A percentile compares a stretch with the other conserved stretches of the same genome.
Conservation (phyloP, 192 early-diverging fungal species). For the Anaeromyces robustus region DNA sequence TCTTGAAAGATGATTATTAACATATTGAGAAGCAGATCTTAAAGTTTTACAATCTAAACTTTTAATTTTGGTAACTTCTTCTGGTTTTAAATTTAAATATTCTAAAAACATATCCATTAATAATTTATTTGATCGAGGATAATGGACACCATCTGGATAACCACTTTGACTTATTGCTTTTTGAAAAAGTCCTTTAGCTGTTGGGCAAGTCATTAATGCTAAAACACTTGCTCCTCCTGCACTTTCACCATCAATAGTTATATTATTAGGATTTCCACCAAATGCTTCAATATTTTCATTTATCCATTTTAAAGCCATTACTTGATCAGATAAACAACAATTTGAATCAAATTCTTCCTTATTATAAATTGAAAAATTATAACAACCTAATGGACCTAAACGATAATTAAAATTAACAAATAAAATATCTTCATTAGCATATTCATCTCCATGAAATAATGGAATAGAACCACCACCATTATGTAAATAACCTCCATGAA, state of each 20-base stretch:
- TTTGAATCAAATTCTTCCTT: conserved; percentile 8
- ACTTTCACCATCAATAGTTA: conserved; percentile 32
- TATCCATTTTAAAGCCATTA: conserved; percentile 34
- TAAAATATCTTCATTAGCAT: too few relatives aligned
- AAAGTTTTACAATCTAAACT: background rate
- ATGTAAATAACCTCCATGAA: conserved; percentile 38
- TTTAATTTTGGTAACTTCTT: background rate
- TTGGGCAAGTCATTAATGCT: background rate
- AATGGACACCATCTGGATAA: background rate
- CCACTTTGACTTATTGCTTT: background rate
- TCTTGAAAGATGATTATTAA: background rate
- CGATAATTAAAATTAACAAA: conserved; percentile 18
- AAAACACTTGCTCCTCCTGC: conserved; percentile 22
- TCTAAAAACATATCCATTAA: background rate
- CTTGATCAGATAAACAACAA: conserved; percentile 33
- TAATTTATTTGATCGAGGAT: background rate
- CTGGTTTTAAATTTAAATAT: background rate
- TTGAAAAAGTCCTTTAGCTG: background rate
- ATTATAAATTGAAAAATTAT: background rate
- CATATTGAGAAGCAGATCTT: background rate
- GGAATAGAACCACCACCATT: conserved; percentile 11
- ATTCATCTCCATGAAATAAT: conserved; percentile 17
- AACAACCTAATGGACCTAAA: conserved; percentile 19
- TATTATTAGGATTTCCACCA: conserved; percentile 30
- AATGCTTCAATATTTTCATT: conserved; percentile 32